Evolutionary conservation across 2,329 filamentous ascomycete species (phyloP), one percentile per base, ranked within the genome.

Genomic region (Scedosporium dehoogii): DNA sequence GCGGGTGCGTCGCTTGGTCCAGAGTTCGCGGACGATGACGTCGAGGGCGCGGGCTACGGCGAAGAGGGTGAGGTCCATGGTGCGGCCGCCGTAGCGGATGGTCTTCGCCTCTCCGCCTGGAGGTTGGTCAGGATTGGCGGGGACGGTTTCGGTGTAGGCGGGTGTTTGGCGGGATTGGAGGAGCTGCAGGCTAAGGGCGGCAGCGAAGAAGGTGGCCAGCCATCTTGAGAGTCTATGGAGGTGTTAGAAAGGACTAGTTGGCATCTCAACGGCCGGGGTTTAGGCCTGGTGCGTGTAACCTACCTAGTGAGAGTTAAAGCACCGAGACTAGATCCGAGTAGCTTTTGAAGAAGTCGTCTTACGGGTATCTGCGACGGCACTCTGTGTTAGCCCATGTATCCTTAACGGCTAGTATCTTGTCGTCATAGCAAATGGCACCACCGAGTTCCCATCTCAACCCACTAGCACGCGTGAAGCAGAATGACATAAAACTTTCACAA

Each of bases 1-100:
- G 33, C 38, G 12, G 21, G 51, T 25, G 51, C 74, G 78, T 61
- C 78, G 75, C 51, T 75, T 80, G 16, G 79, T 74, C 87, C 89
- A 92, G 25, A 85, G 69, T 65, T 86, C 81, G 61, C 86, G 86
- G 53, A 89, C 76, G 7, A 91, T 67, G 4, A 91, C 83, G 72
- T 94, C 90, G 10, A 89, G 70, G 55, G 91, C 91, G 67, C 90
- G 81, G 10, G 85, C 86, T 56, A 84, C 78, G 10, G 89, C 85
- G 70, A 94, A 93, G n/a, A 96, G 77, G 0, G 90, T 93, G 38
- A 96, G 78, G 70, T 96, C 91, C 64, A 96, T 81, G 1, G 91
- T 93, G 67, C 87, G 85, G 55, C 91, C 91, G 10, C 87, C 89
- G 64, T 74, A 69, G 27, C 61, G 25, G 42, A 58, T 25, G 27